Evolutionary conservation across 2,329 filamentous ascomycete species (phyloP).

Genomic region (Mariannaea sp.): DNA sequence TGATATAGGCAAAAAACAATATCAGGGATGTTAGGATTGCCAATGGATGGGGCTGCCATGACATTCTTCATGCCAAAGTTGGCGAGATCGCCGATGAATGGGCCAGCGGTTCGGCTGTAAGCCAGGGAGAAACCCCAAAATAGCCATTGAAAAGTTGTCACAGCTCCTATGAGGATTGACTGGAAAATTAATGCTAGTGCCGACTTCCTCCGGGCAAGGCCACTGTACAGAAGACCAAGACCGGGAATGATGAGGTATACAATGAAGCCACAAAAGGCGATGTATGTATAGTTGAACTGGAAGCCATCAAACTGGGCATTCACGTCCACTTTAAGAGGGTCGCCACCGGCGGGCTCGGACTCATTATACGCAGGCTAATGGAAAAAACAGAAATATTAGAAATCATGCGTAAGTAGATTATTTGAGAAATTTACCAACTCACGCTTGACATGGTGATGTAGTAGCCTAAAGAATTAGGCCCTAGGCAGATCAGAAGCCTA

Average conservation of each 20-base stretch:
- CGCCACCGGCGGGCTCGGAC: constrained; percentile 20
- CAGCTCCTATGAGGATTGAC: constrained; percentile 50
- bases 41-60: constrained; percentile 40
- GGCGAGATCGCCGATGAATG: constrained; percentile 43
- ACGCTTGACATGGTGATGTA: constrained; percentile 11
- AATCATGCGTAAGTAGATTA: neutral
- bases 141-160: constrained; percentile 52
- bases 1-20: constrained; percentile 42
- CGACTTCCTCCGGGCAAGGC: constrained; percentile 44
- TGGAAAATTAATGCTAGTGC: constrained; percentile 52
- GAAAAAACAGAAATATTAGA: neutral
- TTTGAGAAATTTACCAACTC: neutral
- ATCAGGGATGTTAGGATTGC: constrained; percentile 43
- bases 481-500: neutral
- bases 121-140: constrained; percentile 53
- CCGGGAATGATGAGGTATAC: constrained; percentile 24
- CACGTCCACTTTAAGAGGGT: constrained; percentile 20
- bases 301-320: constrained; percentile 21
- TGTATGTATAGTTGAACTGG: constrained; percentile 23
- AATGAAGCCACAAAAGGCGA: constrained; percentile 24
- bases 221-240: constrained; percentile 44
- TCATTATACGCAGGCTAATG: constrained; percentile 18
- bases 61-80: constrained; percentile 42
- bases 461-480: neutral
- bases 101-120: constrained; percentile 40